phyloP scores from a whole-genome alignment of 225 moss, liverwort and hornwort species.

The Thuidium tamariscinum region DNA sequence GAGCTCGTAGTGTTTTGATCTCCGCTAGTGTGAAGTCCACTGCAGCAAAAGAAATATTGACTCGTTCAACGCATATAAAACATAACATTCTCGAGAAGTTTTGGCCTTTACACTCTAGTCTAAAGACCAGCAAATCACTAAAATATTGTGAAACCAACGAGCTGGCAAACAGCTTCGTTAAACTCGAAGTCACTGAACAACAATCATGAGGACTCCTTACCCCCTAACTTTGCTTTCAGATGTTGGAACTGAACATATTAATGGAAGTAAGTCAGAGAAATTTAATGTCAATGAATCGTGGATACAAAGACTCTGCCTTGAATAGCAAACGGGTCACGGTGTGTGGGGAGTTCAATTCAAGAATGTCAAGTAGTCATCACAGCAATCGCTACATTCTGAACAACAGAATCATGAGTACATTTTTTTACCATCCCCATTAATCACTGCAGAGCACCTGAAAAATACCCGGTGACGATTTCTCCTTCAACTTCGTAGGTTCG shows the following conservation, averaged over 20 bases:
- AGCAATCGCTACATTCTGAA: neutral
- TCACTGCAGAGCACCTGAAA: conserved; percentile 34
- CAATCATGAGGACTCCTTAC: neutral
- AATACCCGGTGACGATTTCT: conserved; percentile 40
- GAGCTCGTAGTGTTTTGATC: conserved; percentile 63
- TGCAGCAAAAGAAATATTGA: neutral
- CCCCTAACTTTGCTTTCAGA: neutral
- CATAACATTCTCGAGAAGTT: neutral
- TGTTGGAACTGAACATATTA: neutral
- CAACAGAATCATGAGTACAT: neutral
- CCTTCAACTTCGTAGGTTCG: conserved; percentile 70
- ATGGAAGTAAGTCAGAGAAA: neutral
- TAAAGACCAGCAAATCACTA: neutral
- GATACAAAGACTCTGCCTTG: neutral
- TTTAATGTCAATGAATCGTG: neutral
- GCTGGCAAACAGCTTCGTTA: neutral
- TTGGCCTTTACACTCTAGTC: neutral
- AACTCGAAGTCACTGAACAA: neutral
- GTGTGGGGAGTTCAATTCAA: neutral
- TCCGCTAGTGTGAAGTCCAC: conserved; percentile 88
- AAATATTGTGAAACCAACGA: neutral
- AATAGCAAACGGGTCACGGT: too few relatives aligned
- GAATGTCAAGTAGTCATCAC: neutral
- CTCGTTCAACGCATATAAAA: neutral
- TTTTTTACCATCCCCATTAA: neutral